Conservation (phyloP, 371 early-diverging fungal species). For the Conidiobolus incongruus region DNA sequence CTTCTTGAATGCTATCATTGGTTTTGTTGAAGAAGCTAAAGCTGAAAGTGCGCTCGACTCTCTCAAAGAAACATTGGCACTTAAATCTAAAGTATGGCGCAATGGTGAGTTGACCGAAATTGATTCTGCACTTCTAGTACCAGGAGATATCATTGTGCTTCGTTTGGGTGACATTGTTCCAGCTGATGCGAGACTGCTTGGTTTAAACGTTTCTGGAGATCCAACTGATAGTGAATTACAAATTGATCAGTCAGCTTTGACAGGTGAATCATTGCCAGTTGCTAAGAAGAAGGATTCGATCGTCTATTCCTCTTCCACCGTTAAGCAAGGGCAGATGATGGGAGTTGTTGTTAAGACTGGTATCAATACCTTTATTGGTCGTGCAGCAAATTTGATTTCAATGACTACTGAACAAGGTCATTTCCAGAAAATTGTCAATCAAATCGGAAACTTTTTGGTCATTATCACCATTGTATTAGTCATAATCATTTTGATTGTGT, state of each 20-base stretch:
- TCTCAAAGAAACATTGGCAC: conserved; percentile 42
- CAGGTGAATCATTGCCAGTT: conserved; percentile 83
- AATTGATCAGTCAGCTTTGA: conserved; percentile 84
- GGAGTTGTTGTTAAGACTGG: conserved; percentile 72
- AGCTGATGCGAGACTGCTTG: conserved; percentile 74
- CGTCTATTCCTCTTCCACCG: conserved; percentile 61
- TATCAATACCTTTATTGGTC: conserved; percentile 65
- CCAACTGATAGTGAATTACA: conserved; percentile 41
- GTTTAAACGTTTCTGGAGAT: conserved; percentile 66
- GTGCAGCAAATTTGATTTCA: conserved; percentile 67
- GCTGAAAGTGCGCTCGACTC: conserved; percentile 78
- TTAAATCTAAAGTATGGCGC: conserved; percentile 57
- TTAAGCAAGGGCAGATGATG: conserved; percentile 68
- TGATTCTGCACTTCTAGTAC: conserved; percentile 47
- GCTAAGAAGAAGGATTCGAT: conserved; percentile 55
- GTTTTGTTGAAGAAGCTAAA: too few relatives aligned
- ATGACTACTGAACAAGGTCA: conserved; percentile 63
- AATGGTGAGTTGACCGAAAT: conserved; percentile 57
- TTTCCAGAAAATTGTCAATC: conserved; percentile 75
- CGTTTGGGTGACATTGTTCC: conserved; percentile 87
- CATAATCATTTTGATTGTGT: conserved; percentile 51
- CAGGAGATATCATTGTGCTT: conserved; percentile 75
- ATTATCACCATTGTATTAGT: conserved; percentile 59
- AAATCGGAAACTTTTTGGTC: conserved; percentile 82
- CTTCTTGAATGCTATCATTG: conserved; percentile 72